Base-by-base conservation (phyloP, 805 yeast species). In the Ogataea minuta region DNA sequence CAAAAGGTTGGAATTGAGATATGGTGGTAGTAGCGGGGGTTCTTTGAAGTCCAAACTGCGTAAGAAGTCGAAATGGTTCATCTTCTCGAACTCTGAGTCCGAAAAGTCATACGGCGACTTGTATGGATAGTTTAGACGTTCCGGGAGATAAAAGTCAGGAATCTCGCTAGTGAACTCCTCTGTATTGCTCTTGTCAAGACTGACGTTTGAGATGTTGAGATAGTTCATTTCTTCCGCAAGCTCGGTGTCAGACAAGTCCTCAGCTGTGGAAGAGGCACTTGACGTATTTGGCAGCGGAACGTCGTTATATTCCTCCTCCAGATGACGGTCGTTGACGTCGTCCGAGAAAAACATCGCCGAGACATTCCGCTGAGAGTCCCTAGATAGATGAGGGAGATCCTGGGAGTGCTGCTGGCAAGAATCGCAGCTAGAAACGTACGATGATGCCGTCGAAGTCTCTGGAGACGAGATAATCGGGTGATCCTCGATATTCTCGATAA, bases 11-110 rank as follows among this genome's bases (percentile, higher is more conserved):
- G 69, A 64, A 36, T 62, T 63, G 11, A 66, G 45, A 43, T 66
- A 63, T 6, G 67, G 67, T 0, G 71, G 71, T 19, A 66, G 44
- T 19, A 58, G 43, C 4, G 70, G 70, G 1, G 71, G 71, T 23
- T 54, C 58, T 15, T 49, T 46, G 33, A 62, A 56, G 23, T 54
- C 42, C 11, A 64, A 39, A 3, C 52, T 44, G 25, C 52, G 48
- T 10, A 65, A 49, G 43, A 63, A 63, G n/a, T 62, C 60, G 35
- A 60, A 54, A 35, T 63, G 64, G 41, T 64, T 62, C 51, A 59
- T 45, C 19, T 46, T 45, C 11, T 52, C 62, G 30, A 60, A 60
- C 28, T 62, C 67, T 15, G 53, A 57, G 43, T 64, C 68, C 10
- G 60, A 48, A 27, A 59, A 60, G 32, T 62, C 66, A 23, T 59